Conservation (phyloP, 2,329 filamentous ascomycete species). For the Akanthomyces lecanii region DNA sequence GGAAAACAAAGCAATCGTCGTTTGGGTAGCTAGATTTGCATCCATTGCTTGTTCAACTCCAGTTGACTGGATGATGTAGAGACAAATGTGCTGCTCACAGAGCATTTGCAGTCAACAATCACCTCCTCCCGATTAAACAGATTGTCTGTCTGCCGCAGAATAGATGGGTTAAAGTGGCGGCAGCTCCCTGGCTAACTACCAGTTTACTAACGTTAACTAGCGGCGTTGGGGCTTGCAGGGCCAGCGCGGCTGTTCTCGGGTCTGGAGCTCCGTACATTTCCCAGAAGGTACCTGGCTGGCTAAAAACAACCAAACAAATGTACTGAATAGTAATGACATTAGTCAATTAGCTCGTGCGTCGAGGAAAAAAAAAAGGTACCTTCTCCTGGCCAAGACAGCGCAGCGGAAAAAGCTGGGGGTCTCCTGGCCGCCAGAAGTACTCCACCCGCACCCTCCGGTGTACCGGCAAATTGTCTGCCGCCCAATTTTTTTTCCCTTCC, state of each 20-base stretch:
- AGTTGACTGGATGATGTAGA: too few species aligned
- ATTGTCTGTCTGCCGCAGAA: too few species aligned
- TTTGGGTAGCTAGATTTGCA: too few species aligned
- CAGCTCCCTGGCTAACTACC: not conserved
- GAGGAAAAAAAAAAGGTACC: not conserved
- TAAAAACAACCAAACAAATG: not conserved
- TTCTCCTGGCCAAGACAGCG: not conserved
- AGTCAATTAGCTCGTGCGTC: not conserved
- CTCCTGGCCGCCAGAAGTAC: conserved; percentile 13
- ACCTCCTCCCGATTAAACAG: not conserved
- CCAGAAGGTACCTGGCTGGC: not conserved
- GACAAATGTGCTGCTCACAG: too few species aligned
- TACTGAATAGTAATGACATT: not conserved
- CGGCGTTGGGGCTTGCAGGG: not conserved
- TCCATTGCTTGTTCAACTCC: too few species aligned
- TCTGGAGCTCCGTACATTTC: not conserved
- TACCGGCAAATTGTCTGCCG: conserved; percentile 14
- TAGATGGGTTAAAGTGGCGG: too few species aligned
- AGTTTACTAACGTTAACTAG: not conserved
- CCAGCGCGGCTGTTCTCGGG: conserved; percentile 8
- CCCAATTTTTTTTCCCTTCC: conserved; percentile 14
- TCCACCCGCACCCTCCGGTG: conserved; percentile 13
- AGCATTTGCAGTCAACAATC: too few species aligned
- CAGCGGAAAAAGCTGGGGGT: conserved; percentile 1
- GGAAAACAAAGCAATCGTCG: too few species aligned